Evolutionary conservation across 2,329 filamentous ascomycete species (phyloP).

Genomic region (Nannizziopsis arthrosporioides): DNA sequence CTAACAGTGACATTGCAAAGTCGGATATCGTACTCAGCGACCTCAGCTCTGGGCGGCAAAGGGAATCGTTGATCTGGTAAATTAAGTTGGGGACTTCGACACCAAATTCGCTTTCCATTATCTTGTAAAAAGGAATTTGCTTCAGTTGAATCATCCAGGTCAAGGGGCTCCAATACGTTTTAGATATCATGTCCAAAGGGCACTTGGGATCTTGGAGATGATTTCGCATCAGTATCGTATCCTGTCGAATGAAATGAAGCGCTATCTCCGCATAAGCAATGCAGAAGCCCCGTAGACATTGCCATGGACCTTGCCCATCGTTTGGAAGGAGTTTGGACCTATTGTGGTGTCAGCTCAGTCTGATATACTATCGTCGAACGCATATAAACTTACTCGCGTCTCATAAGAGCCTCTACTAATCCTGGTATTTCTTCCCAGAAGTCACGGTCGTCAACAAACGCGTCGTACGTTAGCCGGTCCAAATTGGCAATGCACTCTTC

Average conservation of each 20-base stretch:
- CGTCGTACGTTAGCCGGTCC: constrained; percentile 25
- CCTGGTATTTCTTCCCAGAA: constrained; percentile 37
- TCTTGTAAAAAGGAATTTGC: constrained; percentile 29
- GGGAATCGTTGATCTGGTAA: constrained; percentile 22
- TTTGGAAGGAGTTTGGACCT: constrained; percentile 26
- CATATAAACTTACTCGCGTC: constrained; percentile 26
- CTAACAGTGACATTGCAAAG: constrained; percentile 21
- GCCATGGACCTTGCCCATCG: constrained; percentile 22
- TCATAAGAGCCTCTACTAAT: constrained; percentile 31
- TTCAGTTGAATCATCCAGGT: constrained; percentile 26
- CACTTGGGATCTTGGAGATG: constrained; percentile 22
- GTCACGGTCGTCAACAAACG: constrained; percentile 30
- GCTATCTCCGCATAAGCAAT: constrained; percentile 30
- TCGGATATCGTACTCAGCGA: constrained; percentile 21
- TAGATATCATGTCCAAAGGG: constrained; percentile 24
- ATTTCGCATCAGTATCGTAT: constrained; percentile 25
- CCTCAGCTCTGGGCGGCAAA: constrained; percentile 21
- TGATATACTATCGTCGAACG: not conserved
- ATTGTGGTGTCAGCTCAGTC: not conserved
- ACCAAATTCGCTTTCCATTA: constrained; percentile 24
- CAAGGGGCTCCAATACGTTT: constrained; percentile 26
- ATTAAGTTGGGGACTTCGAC: constrained; percentile 22
- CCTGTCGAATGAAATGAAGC: constrained; percentile 32
- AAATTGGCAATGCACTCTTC: constrained; percentile 27
- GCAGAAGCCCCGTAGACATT: constrained; percentile 33